Conservation (phyloP, 2,329 filamentous ascomycete genomes). For the Penicillium crustosum region DNA sequence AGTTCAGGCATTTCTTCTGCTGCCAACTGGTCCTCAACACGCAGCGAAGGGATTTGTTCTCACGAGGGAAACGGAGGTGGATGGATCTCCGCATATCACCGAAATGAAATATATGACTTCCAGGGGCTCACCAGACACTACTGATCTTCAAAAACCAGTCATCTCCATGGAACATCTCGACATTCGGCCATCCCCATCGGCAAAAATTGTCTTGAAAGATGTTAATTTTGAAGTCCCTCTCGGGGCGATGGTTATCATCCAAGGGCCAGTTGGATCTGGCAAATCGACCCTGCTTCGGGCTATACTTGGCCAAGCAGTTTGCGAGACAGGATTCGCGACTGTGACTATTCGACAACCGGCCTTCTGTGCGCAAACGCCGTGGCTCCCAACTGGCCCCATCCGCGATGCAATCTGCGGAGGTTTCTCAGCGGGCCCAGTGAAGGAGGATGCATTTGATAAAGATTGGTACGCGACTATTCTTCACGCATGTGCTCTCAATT, state of each 20-base stretch:
- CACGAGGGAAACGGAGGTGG: not conserved
- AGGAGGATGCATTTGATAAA: not conserved
- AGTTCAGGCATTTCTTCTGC: not conserved
- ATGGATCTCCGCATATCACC: not conserved
- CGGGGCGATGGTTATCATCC: not conserved
- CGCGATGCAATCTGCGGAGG: not conserved
- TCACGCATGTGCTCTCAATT: not conserved
- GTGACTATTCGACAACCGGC: not conserved
- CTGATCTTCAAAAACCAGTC: not conserved
- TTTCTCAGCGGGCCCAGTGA: not conserved
- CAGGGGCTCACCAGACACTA: too few relatives aligned
- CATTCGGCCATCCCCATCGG: not conserved
- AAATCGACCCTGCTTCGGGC: not conserved
- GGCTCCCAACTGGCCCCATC: not conserved
- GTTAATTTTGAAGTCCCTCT: not conserved
- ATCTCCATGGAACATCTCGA: not conserved
- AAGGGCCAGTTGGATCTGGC: not conserved
- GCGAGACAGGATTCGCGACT: not conserved
- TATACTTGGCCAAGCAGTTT: not conserved
- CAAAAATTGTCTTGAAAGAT: not conserved
- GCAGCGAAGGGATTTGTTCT: rapidly evolving
- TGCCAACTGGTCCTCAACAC: not conserved
- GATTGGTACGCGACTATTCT: not conserved
- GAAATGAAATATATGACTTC: not conserved
- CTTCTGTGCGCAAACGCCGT: not conserved